These are phyloP conservation scores for Allomyces arbusculus DNA, from an alignment of 192 early-diverging fungal genomes.

Conservation along the genomic window DNA sequence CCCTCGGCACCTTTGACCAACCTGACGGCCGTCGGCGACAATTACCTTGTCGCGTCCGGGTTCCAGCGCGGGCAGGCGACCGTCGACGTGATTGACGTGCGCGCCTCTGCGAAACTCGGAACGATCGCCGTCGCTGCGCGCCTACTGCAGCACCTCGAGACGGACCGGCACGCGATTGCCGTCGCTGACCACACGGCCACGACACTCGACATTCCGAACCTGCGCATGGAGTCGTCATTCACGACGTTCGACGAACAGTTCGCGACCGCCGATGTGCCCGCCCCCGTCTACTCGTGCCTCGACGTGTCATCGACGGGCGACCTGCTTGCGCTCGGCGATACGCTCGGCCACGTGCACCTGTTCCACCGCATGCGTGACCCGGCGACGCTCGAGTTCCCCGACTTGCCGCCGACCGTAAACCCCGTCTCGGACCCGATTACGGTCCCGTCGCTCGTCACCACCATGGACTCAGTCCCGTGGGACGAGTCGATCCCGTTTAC, in stretches of 20 bases:
- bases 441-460: conserved; percentile 1
- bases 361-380: conserved; percentile 51
- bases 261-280: neutral
- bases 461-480: conserved; percentile 2
- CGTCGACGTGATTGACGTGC: neutral
- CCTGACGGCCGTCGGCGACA: neutral
- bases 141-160: neutral
- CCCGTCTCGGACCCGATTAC: neutral
- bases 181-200: neutral
- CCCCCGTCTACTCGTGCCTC: conserved; percentile 8
- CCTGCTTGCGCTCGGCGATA: conserved; percentile 55
- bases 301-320: conserved; percentile 62
- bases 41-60: neutral
- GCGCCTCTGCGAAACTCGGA: neutral
- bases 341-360: conserved; percentile 49
- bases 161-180: neutral
- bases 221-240: neutral
- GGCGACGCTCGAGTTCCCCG: conserved; percentile 41
- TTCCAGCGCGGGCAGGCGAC: neutral
- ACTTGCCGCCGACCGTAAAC: conserved; percentile 13
- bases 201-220: neutral
- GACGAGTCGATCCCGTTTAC: conserved; percentile 37
- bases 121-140: neutral
- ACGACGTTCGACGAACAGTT: neutral
- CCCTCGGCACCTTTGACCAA: neutral